Conservation (phyloP, 345 rosid genomes). For the Psidium friedrichsthalianum region DNA sequence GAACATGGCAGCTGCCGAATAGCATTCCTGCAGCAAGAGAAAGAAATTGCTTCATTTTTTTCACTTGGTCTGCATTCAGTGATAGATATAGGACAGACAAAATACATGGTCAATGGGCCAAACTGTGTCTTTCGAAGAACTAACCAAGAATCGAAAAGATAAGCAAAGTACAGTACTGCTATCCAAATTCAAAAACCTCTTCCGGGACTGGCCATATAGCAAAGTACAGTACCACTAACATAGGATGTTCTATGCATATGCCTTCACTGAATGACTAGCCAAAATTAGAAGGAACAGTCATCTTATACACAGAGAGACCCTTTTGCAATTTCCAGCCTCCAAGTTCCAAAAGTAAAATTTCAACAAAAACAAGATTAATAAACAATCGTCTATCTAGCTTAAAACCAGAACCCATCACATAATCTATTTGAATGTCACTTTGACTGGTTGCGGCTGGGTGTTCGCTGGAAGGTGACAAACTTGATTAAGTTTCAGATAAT, state of each 20-base stretch:
- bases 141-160: not conserved
- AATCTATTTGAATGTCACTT: too few relatives aligned
- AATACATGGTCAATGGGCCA: not conserved
- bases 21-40: constrained; percentile 52
- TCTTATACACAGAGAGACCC: not conserved
- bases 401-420: not conserved
- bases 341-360: not conserved
- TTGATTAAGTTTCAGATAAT: not conserved
- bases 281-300: too few relatives aligned
- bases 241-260: too few relatives aligned
- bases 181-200: too few relatives aligned
- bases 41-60: not conserved
- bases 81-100: not conserved
- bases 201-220: too few relatives aligned
- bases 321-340: not conserved
- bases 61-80: not conserved
- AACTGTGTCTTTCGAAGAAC: not conserved
- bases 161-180: too few relatives aligned
- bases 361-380: not conserved
- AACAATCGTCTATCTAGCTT: not conserved
- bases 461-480: too few relatives aligned
- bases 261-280: too few relatives aligned
- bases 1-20: constrained; percentile 87
- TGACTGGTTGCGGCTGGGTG: too few relatives aligned
- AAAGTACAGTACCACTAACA: too few relatives aligned